phyloP scores from a whole-genome alignment of 352 stramenopile genomes.

The Globisporangium lucens region DNA sequence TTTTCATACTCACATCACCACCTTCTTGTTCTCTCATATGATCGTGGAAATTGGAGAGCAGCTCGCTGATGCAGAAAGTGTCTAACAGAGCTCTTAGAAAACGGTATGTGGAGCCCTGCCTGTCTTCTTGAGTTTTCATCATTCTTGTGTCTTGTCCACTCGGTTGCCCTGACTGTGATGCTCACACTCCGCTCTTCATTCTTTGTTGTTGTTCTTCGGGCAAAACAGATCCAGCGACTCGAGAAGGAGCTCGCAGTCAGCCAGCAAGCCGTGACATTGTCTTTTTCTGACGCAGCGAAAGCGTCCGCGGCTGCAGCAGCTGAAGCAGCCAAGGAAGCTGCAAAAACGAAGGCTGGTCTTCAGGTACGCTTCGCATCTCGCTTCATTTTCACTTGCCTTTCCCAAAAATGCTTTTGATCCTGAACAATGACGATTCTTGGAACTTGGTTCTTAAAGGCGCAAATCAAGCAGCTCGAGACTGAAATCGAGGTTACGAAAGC shows the following conservation, averaged over 20 bases:
- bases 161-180: not conserved
- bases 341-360: slow-evolving; percentile 35
- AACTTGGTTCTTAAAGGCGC: slow-evolving; percentile 18
- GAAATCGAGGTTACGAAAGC: slow-evolving; percentile 31
- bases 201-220: not conserved
- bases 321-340: slow-evolving; percentile 19
- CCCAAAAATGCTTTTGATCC: not conserved
- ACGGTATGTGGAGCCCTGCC: slow-evolving; percentile 31
- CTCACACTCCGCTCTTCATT: not conserved
- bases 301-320: slow-evolving; percentile 13
- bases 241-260: slow-evolving; percentile 51
- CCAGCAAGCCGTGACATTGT: slow-evolving; percentile 19
- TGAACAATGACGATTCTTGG: not conserved
- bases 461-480: slow-evolving; percentile 39
- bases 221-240: slow-evolving; percentile 48
- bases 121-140: not conserved
- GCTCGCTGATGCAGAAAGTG: slow-evolving; percentile 33
- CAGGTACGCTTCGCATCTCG: slow-evolving; percentile 18
- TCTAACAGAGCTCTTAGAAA: slow-evolving; percentile 38
- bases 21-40: not conserved
- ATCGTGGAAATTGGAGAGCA: slow-evolving; percentile 14
- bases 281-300: slow-evolving; percentile 34
- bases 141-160: not conserved
- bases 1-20: not conserved
- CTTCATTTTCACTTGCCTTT: too few relatives aligned